Conservation (phyloP, 495 filamentous ascomycete species). For the Diplogelasinospora grovesii region DNA sequence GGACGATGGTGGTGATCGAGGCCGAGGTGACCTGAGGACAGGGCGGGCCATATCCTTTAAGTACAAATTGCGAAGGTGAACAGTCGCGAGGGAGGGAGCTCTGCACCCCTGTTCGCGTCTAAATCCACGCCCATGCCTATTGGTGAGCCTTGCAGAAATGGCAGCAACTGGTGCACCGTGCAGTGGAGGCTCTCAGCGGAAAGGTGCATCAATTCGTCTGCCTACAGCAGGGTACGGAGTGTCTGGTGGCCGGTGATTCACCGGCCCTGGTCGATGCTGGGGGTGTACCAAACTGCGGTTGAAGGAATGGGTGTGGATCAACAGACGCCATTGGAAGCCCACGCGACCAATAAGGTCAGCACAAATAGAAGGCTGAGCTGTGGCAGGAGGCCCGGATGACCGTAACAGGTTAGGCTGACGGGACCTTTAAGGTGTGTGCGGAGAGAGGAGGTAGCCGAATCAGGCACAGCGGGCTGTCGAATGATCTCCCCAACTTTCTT, state of each 20-base stretch:
- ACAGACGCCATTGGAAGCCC: not conserved
- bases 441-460: slow-evolving; percentile 11
- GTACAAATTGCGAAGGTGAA: slow-evolving; percentile 7
- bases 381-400: slow-evolving; percentile 12
- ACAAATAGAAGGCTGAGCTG: slow-evolving; percentile 15
- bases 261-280: not conserved
- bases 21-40: slow-evolving; percentile 1
- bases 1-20: slow-evolving; percentile 1
- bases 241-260: not conserved
- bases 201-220: too few relatives aligned
- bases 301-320: slow-evolving; percentile 6
- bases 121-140: slow-evolving; percentile 1
- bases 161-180: too few relatives aligned
- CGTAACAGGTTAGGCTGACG: slow-evolving; percentile 4
- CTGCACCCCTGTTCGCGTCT: not conserved
- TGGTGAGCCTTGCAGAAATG: not conserved
- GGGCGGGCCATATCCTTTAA: slow-evolving; percentile 9
- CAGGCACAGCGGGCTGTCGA: not conserved
- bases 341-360: slow-evolving; percentile 8
- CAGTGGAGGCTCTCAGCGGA: too few relatives aligned
- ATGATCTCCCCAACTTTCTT: too few relatives aligned
- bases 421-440: slow-evolving; percentile 4
- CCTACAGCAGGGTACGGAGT: not conserved
- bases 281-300: not conserved
- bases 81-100: slow-evolving; percentile 7